Evolutionary conservation across 192 early-diverging fungal genomes (phyloP).

Genomic region (Entomortierella chlamydospora): DNA sequence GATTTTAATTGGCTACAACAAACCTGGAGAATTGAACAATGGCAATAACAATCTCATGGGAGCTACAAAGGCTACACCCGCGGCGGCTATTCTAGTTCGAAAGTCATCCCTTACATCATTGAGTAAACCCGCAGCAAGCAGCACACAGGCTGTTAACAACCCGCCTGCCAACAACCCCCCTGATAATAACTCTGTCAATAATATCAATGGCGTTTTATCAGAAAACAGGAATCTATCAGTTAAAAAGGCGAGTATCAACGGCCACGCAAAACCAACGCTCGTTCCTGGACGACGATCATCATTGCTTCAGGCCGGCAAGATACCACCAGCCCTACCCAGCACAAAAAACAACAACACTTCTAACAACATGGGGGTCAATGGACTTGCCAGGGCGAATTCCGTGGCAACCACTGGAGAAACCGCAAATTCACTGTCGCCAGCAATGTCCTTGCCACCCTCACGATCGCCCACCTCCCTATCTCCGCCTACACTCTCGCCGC

Average conservation of each 20-base stretch:
- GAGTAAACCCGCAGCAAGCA: background rate
- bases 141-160: background rate
- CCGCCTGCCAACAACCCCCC: background rate
- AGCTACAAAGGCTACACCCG: background rate
- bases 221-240: slow-evolving; percentile 6
- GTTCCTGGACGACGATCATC: slow-evolving; percentile 43
- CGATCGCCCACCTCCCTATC: background rate
- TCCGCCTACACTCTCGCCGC: background rate
- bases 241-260: slow-evolving; percentile 21
- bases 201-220: background rate
- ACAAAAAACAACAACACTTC: background rate
- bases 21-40: slow-evolving; percentile 5
- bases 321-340: slow-evolving; percentile 9
- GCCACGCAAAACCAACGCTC: slow-evolving; percentile 18
- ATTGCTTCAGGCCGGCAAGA: slow-evolving; percentile 27
- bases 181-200: background rate
- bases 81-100: slow-evolving; percentile 2
- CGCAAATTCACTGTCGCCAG: background rate
- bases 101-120: slow-evolving; percentile 27
- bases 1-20: background rate
- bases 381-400: background rate
- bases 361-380: background rate
- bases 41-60: background rate
- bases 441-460: slow-evolving; percentile 1
- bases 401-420: background rate